phyloP scores from a whole-genome alignment of 2,329 filamentous ascomycete genomes.

The Alternaria rosae region DNA sequence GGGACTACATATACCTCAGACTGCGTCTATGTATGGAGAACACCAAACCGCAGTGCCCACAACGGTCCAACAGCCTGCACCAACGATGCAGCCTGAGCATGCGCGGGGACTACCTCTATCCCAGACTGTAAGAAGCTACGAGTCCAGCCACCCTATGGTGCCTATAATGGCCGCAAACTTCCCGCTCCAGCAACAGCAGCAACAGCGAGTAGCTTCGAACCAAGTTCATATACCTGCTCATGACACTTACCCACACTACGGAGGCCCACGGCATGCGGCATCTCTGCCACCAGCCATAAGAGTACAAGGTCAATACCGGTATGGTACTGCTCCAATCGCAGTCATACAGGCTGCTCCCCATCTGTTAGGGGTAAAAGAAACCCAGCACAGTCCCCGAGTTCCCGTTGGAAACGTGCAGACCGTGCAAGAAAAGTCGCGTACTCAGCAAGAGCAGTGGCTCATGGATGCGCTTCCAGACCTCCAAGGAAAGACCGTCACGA shows the following conservation, averaged over 20 bases:
- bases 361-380: not conserved
- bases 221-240: too few species aligned
- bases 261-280: too few species aligned
- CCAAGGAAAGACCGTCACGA: fast-evolving
- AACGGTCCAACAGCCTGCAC: not conserved
- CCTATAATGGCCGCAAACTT: fast-evolving
- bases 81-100: not conserved
- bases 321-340: not conserved
- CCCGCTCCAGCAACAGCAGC: not conserved
- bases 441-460: not conserved
- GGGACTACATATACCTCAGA: not conserved
- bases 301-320: not conserved
- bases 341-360: too few species aligned
- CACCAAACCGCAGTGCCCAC: not conserved
- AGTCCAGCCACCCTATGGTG: too few species aligned
- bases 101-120: too few species aligned
- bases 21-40: not conserved
- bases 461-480: not conserved
- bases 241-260: too few species aligned
- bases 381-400: not conserved
- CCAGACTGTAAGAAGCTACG: not conserved
- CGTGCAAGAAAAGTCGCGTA: not conserved
- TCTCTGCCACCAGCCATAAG: not conserved
- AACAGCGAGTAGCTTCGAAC: not conserved
- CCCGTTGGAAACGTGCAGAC: not conserved